Evolutionary conservation across 768 basidiomycete species (phyloP).

Genomic region (Boletus sp.): DNA sequence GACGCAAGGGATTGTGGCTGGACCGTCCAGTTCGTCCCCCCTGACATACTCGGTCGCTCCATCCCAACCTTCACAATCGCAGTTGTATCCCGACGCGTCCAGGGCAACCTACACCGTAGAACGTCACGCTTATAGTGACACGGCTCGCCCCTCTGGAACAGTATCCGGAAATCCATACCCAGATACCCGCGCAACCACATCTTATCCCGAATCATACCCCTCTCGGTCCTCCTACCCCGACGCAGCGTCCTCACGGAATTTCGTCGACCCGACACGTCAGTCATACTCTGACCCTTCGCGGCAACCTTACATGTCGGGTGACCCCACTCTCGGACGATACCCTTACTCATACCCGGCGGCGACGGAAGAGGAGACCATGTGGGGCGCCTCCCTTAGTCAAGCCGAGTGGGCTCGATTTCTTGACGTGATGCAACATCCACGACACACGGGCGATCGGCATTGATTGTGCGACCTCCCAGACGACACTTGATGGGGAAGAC

Average conservation of each 20-base stretch:
- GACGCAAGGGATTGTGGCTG: constrained; percentile 16
- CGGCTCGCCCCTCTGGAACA: constrained; percentile 16
- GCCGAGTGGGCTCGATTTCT: constrained; percentile 70
- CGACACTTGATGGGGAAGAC: constrained; percentile 11
- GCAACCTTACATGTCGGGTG: constrained; percentile 27
- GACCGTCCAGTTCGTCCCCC: constrained; percentile 23
- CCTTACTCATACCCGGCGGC: constrained; percentile 40
- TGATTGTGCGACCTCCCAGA: constrained; percentile 12
- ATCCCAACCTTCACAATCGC: constrained; percentile 23
- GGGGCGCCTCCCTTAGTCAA: constrained; percentile 76
- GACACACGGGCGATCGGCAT: constrained; percentile 30
- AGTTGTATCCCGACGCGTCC: constrained; percentile 26
- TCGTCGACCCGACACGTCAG: constrained; percentile 20
- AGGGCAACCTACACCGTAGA: constrained; percentile 22
- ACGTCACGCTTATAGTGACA: constrained; percentile 23
- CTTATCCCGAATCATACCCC: constrained; percentile 28
- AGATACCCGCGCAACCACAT: constrained; percentile 18
- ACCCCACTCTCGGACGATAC: constrained; percentile 22
- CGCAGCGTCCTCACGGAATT: constrained; percentile 23
- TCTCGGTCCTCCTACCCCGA: constrained; percentile 28
- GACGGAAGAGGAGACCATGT: constrained; percentile 64
- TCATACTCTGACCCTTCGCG: constrained; percentile 28
- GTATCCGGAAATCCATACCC: constrained; percentile 30
- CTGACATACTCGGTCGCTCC: constrained; percentile 22
- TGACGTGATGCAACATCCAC: constrained; percentile 58